Evolutionary conservation across 2,329 filamentous ascomycete genomes (phyloP).

Genomic region (Aspergillus calidoustus): DNA sequence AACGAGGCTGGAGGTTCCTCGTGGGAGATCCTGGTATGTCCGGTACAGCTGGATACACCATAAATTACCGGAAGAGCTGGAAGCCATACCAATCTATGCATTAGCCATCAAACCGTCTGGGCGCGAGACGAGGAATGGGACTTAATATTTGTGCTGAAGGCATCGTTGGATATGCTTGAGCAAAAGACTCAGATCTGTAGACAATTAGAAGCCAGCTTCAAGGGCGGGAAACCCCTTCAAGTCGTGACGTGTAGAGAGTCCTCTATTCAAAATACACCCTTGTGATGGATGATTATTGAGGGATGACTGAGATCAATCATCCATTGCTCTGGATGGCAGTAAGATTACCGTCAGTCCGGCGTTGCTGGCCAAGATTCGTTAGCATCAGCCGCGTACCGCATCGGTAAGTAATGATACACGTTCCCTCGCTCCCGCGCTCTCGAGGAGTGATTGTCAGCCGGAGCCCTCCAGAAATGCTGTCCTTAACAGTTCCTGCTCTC

Average conservation of each 20-base stretch:
- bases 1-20: constrained; percentile 10
- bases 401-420: constrained; percentile 18
- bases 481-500: constrained; percentile 16
- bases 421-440: constrained; percentile 19
- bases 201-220: background rate
- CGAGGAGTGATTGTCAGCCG: constrained; percentile 19
- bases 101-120: background rate
- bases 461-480: constrained; percentile 18
- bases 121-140: background rate
- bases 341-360: background rate
- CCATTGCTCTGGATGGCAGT: background rate
- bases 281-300: constrained; percentile 1
- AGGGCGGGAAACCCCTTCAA: background rate
- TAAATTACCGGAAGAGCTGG: constrained; percentile 14
- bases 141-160: background rate
- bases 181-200: background rate
- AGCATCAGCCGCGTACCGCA: constrained; percentile 7
- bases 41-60: constrained; percentile 1
- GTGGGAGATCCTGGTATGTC: constrained; percentile 10
- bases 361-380: constrained; percentile 1
- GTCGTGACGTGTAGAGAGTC: background rate
- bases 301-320: background rate
- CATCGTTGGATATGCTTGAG: background rate
- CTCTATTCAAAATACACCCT: background rate
- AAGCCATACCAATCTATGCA: background rate